A percentile compares a stretch with the other conserved stretches of the same genome.
Conservation (phyloP, 2,329 filamentous ascomycete species). For the Fusarium clavum region DNA sequence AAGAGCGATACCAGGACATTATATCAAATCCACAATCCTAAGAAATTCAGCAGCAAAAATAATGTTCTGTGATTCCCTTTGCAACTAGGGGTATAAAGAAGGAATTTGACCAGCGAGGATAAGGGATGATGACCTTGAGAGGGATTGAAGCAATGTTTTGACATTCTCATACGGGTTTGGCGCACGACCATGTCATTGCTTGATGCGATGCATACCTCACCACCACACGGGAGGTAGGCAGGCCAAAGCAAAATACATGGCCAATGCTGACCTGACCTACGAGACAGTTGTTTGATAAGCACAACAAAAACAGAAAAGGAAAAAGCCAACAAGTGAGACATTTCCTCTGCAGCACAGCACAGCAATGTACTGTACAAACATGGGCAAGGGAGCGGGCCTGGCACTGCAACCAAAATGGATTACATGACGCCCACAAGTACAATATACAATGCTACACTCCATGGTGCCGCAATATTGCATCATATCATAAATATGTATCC, state of each 20-base stretch:
- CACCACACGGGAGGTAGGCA: neutral
- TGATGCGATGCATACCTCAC: slow-evolving; percentile 1
- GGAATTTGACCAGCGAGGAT: neutral
- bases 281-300: neutral
- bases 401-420: slow-evolving; percentile 18
- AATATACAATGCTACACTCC: neutral
- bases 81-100: neutral
- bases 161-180: neutral
- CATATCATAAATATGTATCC: neutral
- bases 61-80: neutral
- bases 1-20: neutral
- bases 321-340: slow-evolving; percentile 14
- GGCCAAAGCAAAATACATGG: neutral
- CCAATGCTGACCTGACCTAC: slow-evolving; percentile 4
- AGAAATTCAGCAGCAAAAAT: neutral
- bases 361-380: neutral
- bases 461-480: neutral
- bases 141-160: neutral
- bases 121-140: neutral
- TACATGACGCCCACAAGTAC: slow-evolving; percentile 40
- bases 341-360: neutral
- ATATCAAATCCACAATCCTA: neutral
- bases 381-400: slow-evolving; percentile 4
- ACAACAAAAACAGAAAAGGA: neutral
- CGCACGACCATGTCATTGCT: neutral